Base-by-base conservation (phyloP, 768 basidiomycete species). In the Russula lepida region DNA sequence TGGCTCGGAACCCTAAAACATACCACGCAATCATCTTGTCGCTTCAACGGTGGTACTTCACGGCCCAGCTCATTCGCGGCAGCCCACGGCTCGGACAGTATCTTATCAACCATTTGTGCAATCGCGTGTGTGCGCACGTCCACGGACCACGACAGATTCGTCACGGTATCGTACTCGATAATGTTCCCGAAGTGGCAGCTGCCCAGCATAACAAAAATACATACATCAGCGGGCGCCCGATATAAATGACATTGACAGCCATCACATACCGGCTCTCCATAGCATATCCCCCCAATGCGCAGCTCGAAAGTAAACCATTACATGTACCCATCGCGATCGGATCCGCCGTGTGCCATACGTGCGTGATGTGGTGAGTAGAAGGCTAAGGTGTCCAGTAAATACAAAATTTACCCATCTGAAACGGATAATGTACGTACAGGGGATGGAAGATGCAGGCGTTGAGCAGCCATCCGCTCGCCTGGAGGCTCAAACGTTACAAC, bases 321-420 rank as follows among this genome's bases (percentile, higher is more conserved):
- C 92, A 94, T 0, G 79, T 79, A 1, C 89, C 90, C 82, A 89
- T 89, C 3, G 95, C 82, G 37, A 98, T 90, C 0, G 95, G 95
- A 77, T 98, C 95, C 23, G 88, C 95, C 1, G 89, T 98, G 69
- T 98, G 88, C 68, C 89, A 95, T 8, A 98, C 78, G 68, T 98
- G 92, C 0, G 88, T 93, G 44, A 95, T 77, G 64, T 90, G 88
- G 3, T 84, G 81, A 0, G 78, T 78, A 1, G 85, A 84, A 0
- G 86, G 88, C 86, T 89, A 19, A 8, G 13, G 9, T 23, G 17
- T 23, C 27, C 6, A 8, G 25, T 6, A 1, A 12, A 33, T 25
- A 30, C 13, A 17, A 27, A 27, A 4, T 30, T 25, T 2, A 19
- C 32, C 67, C 2, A 43, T 43, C 41, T 43, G 21, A 60, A 59